A percentile compares a stretch with the other conserved stretches of the same genome.
These are phyloP conservation scores for Microdochium nivale DNA, from an alignment of 2,329 filamentous ascomycete genomes.

Conservation along the genomic window DNA sequence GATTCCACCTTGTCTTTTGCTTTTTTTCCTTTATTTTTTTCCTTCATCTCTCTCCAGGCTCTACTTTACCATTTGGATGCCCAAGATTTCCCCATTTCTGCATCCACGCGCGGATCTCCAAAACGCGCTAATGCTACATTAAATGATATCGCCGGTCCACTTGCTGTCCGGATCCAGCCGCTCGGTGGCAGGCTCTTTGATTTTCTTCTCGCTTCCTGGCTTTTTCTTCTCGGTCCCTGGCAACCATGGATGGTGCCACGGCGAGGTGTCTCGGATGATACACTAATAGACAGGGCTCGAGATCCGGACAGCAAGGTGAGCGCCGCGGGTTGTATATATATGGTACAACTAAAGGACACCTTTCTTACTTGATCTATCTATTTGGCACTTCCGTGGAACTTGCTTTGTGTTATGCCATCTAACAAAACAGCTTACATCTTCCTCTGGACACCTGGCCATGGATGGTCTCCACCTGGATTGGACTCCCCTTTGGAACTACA, in stretches of 20 bases:
- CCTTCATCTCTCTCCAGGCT: not conserved
- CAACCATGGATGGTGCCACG: constrained; percentile 17
- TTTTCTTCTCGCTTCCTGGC: constrained; percentile 15
- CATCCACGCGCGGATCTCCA: not conserved
- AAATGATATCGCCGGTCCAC: constrained; percentile 20
- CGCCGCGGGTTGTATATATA: constrained; percentile 40
- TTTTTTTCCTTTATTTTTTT: not conserved
- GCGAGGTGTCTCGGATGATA: constrained; percentile 19
- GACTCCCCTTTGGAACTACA: not conserved
- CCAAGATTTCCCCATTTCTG: not conserved
- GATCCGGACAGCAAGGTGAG: constrained; percentile 47
- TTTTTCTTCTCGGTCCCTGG: constrained; percentile 16
- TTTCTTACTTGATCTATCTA: constrained; percentile 13
- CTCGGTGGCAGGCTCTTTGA: constrained; percentile 15
- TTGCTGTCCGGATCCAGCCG: constrained; percentile 31
- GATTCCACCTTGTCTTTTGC: not conserved
- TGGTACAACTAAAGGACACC: constrained; percentile 35
- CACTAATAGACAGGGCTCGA: constrained; percentile 26
- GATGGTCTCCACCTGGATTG: not conserved
- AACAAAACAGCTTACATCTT: not conserved
- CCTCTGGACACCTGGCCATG: not conserved
- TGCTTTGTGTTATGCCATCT: constrained; percentile 8
- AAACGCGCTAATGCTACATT: constrained; percentile 10
- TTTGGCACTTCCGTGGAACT: constrained; percentile 15
- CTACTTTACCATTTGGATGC: not conserved